A percentile compares a stretch with the other conserved stretches of the same genome.
These are phyloP conservation scores for Scleroderma bovista DNA, from an alignment of 768 basidiomycete species.

Conservation along the genomic window DNA sequence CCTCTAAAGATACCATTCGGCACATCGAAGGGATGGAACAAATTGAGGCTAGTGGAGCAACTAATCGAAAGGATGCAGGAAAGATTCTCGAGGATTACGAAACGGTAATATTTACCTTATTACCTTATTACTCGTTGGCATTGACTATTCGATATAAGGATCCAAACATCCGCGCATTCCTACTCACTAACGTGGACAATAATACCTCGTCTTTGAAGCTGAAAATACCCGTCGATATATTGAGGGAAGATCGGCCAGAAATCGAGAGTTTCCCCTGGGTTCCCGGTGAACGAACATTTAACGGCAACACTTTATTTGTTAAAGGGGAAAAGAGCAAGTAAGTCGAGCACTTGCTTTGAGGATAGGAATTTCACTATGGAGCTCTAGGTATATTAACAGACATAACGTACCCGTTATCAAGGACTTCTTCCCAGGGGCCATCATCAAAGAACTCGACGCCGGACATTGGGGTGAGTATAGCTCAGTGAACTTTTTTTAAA, in stretches of 20 bases:
- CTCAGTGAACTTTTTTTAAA: not conserved
- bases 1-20: slow-evolving; percentile 56
- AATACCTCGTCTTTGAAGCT: slow-evolving; percentile 46
- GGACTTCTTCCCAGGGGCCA: slow-evolving; percentile 69
- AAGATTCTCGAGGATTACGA: slow-evolving; percentile 58
- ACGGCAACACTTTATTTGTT: slow-evolving; percentile 63
- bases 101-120: slow-evolving; percentile 37
- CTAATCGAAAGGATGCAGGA: slow-evolving; percentile 65
- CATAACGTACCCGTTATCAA: slow-evolving; percentile 57
- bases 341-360: slow-evolving; percentile 16
- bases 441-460: slow-evolving; percentile 59
- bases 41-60: slow-evolving; percentile 55
- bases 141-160: slow-evolving; percentile 46
- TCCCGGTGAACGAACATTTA: slow-evolving; percentile 47
- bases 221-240: slow-evolving; percentile 64
- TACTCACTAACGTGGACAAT: slow-evolving; percentile 72
- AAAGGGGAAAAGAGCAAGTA: slow-evolving; percentile 77
- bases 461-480: slow-evolving; percentile 78
- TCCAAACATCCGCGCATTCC: slow-evolving; percentile 67
- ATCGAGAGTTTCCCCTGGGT: slow-evolving; percentile 77
- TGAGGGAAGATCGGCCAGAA: slow-evolving; percentile 54
- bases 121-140: not conserved
- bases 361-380: slow-evolving; percentile 1
- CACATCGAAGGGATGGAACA: slow-evolving; percentile 73
- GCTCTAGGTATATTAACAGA: slow-evolving; percentile 63